Base-by-base conservation (phyloP, 208 protist species). In the Wallacemonas collosoma region DNA sequence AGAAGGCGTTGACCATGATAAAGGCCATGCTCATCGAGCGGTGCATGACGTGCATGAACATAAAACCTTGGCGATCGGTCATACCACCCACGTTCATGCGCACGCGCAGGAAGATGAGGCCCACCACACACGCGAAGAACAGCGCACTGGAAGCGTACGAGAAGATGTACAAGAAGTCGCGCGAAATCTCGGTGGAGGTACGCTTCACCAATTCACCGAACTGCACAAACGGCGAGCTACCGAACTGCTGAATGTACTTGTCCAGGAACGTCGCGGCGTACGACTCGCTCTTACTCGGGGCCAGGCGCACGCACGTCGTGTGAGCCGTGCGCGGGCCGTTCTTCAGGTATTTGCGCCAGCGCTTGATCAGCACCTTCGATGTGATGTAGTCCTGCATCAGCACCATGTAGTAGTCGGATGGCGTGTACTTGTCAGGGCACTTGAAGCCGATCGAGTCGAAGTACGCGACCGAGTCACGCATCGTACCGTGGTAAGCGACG, bases 381-480 rank as follows among this genome's bases (percentile, higher is more conserved):
- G 62, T 86, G 39, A 69, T 75, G 47, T 75, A 71, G 70, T 91
- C 87, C 72, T 95, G 89, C 39, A 97, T 69, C 26, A 96, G 62
- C 48, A 80, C 79, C 85, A 98, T 91, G 72, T 86, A 97, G 78
- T 93, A 91, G 76, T 98, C 96, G 7, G 87, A 86, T 41, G 95
- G 90, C 38, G 94, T 98, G 64, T 86, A 88, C 48, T 77, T 80
- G 35, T 72, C 39, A 17, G 93, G 94, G 72, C 80, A 90, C 12
- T 73, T 60, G 72, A 87, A 93, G 14, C 88, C 93, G 48, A 95
- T 88, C 2, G 79, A 88, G 44, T 83, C 69, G 75, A 98, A 98
- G 77, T 97, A 97, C 40, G 48, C 71, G 53, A 93, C 6, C n/a
- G 82, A 76, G 26, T 90, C 78, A 38, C 50, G 48, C 80, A 86